Evolutionary conservation across 257 asterid genomes (phyloP).

Genomic region (Gardenia jasminoides): DNA sequence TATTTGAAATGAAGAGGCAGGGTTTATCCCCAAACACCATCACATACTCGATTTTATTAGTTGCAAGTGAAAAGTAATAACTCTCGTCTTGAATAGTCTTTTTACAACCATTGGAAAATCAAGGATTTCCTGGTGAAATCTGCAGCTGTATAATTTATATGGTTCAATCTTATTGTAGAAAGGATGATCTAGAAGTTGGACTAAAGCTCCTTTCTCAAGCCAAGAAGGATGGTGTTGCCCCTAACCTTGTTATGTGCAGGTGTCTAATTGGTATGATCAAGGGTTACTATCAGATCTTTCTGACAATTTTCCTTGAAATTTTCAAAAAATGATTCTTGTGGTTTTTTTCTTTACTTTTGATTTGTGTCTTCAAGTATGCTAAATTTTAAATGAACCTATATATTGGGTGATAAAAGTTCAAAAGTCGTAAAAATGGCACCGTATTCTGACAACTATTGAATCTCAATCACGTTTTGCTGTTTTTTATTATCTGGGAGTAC

Average conservation of each 20-base stretch:
- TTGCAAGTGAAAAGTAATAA: conserved; percentile 90
- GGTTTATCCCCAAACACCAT: conserved; percentile 77
- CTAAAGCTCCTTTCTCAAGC: conserved; percentile 78
- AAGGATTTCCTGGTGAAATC: conserved; percentile 17
- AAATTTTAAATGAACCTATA: background rate
- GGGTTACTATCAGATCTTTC: conserved; percentile 9
- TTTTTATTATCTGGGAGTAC: background rate
- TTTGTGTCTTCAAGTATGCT: background rate
- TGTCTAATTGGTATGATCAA: conserved; percentile 73
- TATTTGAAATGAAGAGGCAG: conserved; percentile 69
- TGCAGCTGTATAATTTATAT: conserved; percentile 11
- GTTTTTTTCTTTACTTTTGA: background rate
- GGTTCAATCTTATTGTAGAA: conserved; percentile 45
- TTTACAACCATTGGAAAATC: background rate
- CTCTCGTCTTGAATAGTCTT: conserved; percentile 19
- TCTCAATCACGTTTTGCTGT: background rate
- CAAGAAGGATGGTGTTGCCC: conserved; percentile 77
- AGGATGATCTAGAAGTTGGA: conserved; percentile 83
- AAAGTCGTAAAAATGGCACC: background rate
- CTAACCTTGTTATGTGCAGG: conserved; percentile 88
- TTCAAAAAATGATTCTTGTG: background rate
- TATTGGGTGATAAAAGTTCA: background rate
- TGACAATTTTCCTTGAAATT: background rate
- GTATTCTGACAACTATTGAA: background rate
- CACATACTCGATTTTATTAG: conserved; percentile 82